Percentiles rank a stretch among this genome's conserved stretches.
These are phyloP conservation scores for Podospora tetraspora DNA, from an alignment of 495 filamentous ascomycete genomes.

Conservation along the genomic window DNA sequence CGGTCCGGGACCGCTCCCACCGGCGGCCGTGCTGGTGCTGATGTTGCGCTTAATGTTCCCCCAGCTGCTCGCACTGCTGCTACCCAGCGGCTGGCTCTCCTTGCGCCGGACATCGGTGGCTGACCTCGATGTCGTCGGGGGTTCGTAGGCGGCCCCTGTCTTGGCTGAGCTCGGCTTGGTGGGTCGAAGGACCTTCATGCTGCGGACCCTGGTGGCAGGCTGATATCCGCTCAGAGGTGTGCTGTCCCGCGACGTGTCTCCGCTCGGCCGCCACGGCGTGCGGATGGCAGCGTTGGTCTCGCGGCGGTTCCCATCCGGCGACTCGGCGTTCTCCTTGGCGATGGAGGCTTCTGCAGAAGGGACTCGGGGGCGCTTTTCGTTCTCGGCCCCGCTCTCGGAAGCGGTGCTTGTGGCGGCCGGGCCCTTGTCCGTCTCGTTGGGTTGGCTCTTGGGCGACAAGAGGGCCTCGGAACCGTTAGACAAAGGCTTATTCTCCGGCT, in stretches of 20 bases:
- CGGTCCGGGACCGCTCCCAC: constrained; percentile 7
- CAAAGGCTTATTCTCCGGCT: constrained; percentile 12
- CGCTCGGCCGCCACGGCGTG: constrained; percentile 64
- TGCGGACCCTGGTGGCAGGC: constrained; percentile 49
- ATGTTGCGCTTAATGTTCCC: constrained; percentile 34
- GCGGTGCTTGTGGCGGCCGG: constrained; percentile 30
- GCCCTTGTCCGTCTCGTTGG: constrained; percentile 29
- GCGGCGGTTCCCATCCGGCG: constrained; percentile 35
- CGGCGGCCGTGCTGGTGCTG: constrained; percentile 17
- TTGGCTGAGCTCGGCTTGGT: constrained; percentile 47
- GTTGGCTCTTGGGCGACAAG: constrained; percentile 28
- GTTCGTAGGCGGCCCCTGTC: constrained; percentile 45
- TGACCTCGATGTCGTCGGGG: constrained; percentile 29
- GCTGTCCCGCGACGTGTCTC: constrained; percentile 31
- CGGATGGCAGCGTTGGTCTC: constrained; percentile 52
- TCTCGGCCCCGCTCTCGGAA: constrained; percentile 39
- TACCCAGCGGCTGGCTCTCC: constrained; percentile 23
- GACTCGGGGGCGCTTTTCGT: constrained; percentile 29
- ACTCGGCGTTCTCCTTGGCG: constrained; percentile 31
- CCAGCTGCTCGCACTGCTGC: constrained; percentile 35
- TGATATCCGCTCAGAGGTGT: constrained; percentile 51
- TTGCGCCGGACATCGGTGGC: constrained; percentile 38
- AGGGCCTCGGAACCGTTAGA: constrained; percentile 21
- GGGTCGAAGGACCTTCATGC: constrained; percentile 76
- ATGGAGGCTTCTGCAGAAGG: constrained; percentile 17